These are phyloP conservation scores for Austropuccinia psidii DNA, from an alignment of 1,284 basidiomycete genomes.

Conservation along the genomic window DNA sequence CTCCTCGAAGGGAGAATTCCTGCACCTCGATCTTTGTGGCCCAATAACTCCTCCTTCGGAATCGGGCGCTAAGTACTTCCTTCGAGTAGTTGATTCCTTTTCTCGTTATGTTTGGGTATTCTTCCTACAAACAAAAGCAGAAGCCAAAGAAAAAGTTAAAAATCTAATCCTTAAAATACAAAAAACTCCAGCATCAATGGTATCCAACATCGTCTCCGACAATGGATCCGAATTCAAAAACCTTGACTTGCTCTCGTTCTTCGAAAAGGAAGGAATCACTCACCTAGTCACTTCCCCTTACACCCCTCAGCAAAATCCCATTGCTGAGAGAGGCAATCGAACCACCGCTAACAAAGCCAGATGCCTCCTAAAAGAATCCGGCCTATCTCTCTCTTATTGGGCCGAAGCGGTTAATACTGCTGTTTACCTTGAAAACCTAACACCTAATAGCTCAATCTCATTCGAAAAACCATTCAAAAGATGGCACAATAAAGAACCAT, in stretches of 20 bases:
- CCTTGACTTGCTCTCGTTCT: not conserved
- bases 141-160: not conserved
- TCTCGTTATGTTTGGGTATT: constrained; percentile 7
- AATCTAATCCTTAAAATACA: not conserved
- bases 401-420: constrained; percentile 44
- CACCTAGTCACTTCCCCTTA: not conserved
- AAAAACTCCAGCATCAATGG: not conserved
- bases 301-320: constrained; percentile 44
- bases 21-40: constrained; percentile 1
- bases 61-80: not conserved
- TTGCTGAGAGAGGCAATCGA: constrained; percentile 43
- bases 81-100: constrained; percentile 1
- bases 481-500: not conserved
- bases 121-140: not conserved
- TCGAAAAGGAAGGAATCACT: not conserved
- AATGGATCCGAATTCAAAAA: constrained; percentile 5
- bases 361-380: constrained; percentile 43
- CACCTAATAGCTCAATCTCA: not conserved
- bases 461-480: not conserved
- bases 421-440: constrained; percentile 40
- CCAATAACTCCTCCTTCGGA: not conserved
- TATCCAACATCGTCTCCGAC: not conserved
- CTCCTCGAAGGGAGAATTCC: not conserved
- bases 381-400: constrained; percentile 47
- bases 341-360: constrained; percentile 43